Evolutionary conservation across 257 asterid genomes (phyloP).

Genomic region (Solanum ossicruentum): DNA sequence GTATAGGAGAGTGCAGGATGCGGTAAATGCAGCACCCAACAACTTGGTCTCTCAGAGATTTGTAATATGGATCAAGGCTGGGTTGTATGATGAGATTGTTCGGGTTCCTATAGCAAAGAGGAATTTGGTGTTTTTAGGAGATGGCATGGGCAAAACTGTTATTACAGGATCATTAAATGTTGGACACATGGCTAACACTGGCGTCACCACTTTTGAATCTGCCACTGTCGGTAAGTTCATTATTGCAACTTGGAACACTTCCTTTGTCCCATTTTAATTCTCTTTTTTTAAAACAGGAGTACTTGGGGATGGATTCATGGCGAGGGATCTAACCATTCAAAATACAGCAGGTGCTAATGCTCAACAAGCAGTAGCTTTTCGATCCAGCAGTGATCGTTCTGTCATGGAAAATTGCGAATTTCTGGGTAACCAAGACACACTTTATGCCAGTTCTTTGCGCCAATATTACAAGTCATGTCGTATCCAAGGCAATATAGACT

Average conservation of each 20-base stretch:
- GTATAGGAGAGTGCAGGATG: conserved; percentile 21
- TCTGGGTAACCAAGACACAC: conserved; percentile 42
- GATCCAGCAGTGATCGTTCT: conserved; percentile 32
- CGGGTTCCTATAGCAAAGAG: conserved; percentile 16
- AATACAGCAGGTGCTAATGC: conserved; percentile 45
- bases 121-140: conserved; percentile 31
- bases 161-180: conserved; percentile 33
- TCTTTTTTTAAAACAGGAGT: conserved; percentile 8
- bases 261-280: background rate
- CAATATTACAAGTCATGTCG: conserved; percentile 45
- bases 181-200: conserved; percentile 7
- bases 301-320: conserved; percentile 47
- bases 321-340: conserved; percentile 26
- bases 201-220: conserved; percentile 20
- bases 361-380: conserved; percentile 49
- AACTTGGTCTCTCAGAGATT: background rate
- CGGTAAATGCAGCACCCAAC: conserved; percentile 31
- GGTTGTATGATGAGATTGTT: conserved; percentile 14
- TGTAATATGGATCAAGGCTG: conserved; percentile 19
- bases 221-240: conserved; percentile 21
- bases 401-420: conserved; percentile 35
- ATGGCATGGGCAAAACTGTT: conserved; percentile 42
- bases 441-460: conserved; percentile 32
- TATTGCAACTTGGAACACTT: background rate
- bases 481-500: conserved; percentile 41